Percentiles rank a stretch among this genome's conserved stretches.
Evolutionary conservation across 2,329 filamentous ascomycete genomes (phyloP).

Genomic region (Sporothrix phasma): DNA sequence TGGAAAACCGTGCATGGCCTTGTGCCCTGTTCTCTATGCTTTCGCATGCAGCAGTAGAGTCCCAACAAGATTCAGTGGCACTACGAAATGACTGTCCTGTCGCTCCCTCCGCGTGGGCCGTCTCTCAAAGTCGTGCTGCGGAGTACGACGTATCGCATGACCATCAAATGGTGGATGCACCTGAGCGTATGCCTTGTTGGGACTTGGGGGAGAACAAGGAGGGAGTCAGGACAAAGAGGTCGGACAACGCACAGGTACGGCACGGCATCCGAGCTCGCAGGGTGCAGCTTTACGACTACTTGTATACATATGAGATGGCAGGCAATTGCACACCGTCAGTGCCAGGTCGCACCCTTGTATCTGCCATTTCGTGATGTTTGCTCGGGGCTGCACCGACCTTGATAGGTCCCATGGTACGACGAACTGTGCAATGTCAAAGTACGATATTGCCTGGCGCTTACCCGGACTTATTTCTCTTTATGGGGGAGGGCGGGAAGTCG

Average conservation of each 20-base stretch:
- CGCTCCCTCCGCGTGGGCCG: not conserved
- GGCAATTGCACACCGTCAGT: not conserved
- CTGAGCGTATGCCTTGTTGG: conserved; percentile 1
- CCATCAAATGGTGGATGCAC: not conserved
- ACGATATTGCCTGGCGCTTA: not conserved
- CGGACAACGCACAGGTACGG: not conserved
- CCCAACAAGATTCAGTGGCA: not conserved
- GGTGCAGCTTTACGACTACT: not conserved
- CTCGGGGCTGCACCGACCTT: not conserved
- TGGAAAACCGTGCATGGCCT: too few relatives aligned
- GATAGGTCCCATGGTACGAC: not conserved
- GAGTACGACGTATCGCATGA: not conserved
- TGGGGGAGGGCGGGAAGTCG: not conserved
- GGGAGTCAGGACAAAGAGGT: not conserved
- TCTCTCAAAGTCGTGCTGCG: not conserved
- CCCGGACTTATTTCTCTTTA: not conserved
- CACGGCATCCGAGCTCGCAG: not conserved
- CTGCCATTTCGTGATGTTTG: not conserved
- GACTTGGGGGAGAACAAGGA: not conserved
- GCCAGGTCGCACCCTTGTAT: not conserved
- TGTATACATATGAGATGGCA: not conserved
- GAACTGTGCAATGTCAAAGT: not conserved
- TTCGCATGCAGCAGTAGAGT: not conserved
- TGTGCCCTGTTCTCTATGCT: too few relatives aligned
- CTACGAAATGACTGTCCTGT: not conserved